Conservation (phyloP, 345 rosid species). For the Mercurialis annua region DNA sequence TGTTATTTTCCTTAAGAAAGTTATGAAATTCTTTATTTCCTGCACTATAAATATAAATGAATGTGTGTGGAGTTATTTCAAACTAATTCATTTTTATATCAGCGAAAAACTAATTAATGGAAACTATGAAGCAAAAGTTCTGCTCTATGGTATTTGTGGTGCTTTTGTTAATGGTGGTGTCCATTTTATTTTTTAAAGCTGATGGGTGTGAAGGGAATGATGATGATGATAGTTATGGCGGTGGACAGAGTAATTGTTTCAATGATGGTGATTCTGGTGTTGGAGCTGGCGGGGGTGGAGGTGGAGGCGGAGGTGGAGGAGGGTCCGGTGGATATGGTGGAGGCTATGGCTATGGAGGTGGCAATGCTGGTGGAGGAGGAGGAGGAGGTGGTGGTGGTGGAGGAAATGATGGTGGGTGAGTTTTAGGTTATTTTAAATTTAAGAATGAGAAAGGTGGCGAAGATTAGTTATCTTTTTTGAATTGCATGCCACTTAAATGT, state of each 20-base stretch:
- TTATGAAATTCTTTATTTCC: neutral
- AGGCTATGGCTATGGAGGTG: slow-evolving; percentile 16
- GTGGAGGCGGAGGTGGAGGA: slow-evolving; percentile 5
- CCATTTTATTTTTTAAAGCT: neutral
- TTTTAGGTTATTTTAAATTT: neutral
- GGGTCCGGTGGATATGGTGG: slow-evolving; percentile 11
- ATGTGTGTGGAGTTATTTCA: neutral
- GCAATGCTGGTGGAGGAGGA: slow-evolving; percentile 10
- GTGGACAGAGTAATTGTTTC: neutral
- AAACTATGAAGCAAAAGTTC: slow-evolving; percentile 13
- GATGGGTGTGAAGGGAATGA: neutral
- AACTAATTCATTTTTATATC: neutral
- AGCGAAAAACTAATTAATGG: neutral
- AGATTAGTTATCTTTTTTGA: too few relatives aligned
- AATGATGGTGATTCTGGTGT: neutral
- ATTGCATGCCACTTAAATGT: too few relatives aligned
- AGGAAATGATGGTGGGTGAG: neutral
- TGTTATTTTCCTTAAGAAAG: too few relatives aligned
- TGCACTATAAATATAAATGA: slow-evolving; percentile 11
- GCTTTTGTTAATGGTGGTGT: neutral
- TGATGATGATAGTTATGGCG: neutral
- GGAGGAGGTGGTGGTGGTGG: slow-evolving; percentile 6
- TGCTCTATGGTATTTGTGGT: neutral
- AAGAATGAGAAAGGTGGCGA: neutral
- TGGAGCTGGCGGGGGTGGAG: neutral